A percentile compares a stretch with the other conserved stretches of the same genome.
These are phyloP conservation scores for Claviceps fusiformis DNA, from an alignment of 2,329 filamentous ascomycete genomes.

Conservation along the genomic window DNA sequence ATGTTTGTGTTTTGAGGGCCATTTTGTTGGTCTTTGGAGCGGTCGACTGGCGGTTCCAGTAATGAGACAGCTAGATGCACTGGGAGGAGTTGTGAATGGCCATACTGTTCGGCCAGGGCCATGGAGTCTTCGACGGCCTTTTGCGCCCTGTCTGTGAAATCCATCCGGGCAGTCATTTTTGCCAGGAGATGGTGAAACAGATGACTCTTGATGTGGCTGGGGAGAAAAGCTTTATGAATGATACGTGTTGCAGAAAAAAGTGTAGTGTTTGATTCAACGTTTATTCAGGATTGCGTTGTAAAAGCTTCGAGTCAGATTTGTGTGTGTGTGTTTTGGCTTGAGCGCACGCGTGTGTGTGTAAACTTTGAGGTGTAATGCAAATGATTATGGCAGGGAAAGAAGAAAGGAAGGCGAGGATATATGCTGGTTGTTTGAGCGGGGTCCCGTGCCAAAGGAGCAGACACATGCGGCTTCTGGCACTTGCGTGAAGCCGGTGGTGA, in stretches of 20 bases:
- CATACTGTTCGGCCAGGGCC: conserved; percentile 75
- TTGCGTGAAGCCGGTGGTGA: conserved; percentile 2
- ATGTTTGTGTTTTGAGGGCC: conserved; percentile 45
- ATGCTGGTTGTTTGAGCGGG: not conserved
- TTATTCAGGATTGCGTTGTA: not conserved
- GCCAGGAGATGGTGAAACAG: not conserved
- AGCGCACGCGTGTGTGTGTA: not conserved
- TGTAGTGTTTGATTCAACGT: too few relatives aligned
- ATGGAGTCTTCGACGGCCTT: conserved; percentile 84
- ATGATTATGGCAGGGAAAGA: not conserved
- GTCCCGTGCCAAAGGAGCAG: not conserved
- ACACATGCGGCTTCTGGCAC: not conserved
- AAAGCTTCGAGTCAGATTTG: not conserved
- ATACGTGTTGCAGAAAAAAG: not conserved
- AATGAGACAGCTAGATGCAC: conserved; percentile 78
- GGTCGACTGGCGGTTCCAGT: conserved; percentile 61
- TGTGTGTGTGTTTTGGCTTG: not conserved
- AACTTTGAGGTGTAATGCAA: not conserved
- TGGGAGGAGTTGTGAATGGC: conserved; percentile 80
- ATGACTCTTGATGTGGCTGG: not conserved
- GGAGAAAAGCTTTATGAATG: not conserved
- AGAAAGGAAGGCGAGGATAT: not conserved
- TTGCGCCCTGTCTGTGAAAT: conserved; percentile 87
- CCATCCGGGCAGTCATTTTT: conserved; percentile 63
- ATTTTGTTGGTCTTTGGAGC: conserved; percentile 74